These are phyloP conservation scores for Plenodomus biglobosus DNA, from an alignment of 2,329 filamentous ascomycete genomes.

Conservation along the genomic window DNA sequence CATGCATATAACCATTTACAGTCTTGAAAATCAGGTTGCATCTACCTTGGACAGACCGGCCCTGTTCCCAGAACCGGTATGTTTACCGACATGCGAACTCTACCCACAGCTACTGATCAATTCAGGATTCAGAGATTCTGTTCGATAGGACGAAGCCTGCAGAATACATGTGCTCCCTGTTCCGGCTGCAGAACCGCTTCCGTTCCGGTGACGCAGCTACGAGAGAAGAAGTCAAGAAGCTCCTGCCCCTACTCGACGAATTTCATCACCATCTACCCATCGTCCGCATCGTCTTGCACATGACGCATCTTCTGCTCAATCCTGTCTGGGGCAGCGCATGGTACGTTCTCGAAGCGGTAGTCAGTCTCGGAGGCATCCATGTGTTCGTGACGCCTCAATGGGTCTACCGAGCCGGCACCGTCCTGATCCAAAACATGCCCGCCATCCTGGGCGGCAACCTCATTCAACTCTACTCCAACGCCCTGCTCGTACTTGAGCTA, in stretches of 20 bases:
- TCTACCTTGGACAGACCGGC: slow-evolving; percentile 40
- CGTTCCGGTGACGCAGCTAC: slow-evolving; percentile 32
- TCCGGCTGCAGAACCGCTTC: slow-evolving; percentile 39
- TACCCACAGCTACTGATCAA: slow-evolving; percentile 7
- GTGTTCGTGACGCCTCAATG: slow-evolving; percentile 40
- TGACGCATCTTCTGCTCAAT: slow-evolving; percentile 37
- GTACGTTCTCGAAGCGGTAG: slow-evolving; percentile 35
- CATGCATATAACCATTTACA: slow-evolving; percentile 42
- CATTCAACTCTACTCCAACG: slow-evolving; percentile 40
- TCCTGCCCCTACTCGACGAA: slow-evolving; percentile 32
- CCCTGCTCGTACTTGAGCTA: slow-evolving; percentile 37
- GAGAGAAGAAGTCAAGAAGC: slow-evolving; percentile 23
- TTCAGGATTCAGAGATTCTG: slow-evolving; percentile 29
- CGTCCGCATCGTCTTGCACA: slow-evolving; percentile 34
- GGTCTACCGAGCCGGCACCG: slow-evolving; percentile 38
- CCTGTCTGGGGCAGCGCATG: slow-evolving; percentile 39
- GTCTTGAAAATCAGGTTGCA: slow-evolving; percentile 41
- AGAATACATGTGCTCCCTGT: slow-evolving; percentile 40
- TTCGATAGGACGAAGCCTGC: slow-evolving; percentile 33
- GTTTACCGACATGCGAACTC: background rate
- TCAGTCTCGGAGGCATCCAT: slow-evolving; percentile 34
- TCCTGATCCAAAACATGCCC: slow-evolving; percentile 38
- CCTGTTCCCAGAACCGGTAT: slow-evolving; percentile 40
- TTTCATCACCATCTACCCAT: slow-evolving; percentile 26
- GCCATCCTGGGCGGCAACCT: slow-evolving; percentile 34